Percentiles rank a stretch among this genome's conserved stretches.
Conservation (phyloP, 441 rosid genomes). For the Populus hybrid region DNA sequence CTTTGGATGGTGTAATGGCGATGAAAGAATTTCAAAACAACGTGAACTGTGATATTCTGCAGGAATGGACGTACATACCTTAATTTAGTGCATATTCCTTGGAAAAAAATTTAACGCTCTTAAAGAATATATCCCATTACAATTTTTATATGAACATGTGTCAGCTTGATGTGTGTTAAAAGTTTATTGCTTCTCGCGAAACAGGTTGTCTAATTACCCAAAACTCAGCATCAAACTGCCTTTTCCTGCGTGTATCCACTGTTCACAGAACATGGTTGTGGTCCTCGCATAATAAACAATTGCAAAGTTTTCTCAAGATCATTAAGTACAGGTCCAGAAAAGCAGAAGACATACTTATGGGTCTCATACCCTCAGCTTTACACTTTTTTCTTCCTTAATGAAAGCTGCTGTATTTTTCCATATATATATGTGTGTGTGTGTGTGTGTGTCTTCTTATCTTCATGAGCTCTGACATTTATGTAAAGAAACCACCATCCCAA, state of each 20-base stretch:
- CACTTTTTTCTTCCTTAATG: neutral
- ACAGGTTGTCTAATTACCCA: neutral
- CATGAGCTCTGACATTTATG: neutral
- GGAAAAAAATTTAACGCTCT: no score
- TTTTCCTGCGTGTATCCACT: constrained; percentile 16
- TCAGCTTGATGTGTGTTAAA: no score
- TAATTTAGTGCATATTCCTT: no score
- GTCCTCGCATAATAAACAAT: constrained; percentile 13
- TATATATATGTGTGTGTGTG: no score
- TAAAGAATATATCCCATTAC: no score
- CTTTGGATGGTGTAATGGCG: no score
- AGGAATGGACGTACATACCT: no score
- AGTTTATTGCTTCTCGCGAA: constrained; percentile 2
- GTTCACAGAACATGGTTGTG: constrained; percentile 31
- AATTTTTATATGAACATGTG: no score
- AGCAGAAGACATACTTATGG: constrained; percentile 11
- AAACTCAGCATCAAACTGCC: constrained; percentile 7
- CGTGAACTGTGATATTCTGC: no score
- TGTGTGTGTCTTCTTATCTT: neutral
- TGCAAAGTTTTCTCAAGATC: no score
- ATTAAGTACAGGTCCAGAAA: neutral
- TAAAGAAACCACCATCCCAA: neutral
- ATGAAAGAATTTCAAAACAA: no score
- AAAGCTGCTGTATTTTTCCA: neutral
- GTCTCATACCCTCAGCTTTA: constrained; percentile 6